Evolutionary conservation across 2,329 filamentous ascomycete genomes (phyloP).

Genomic region (Volutella citrinella): DNA sequence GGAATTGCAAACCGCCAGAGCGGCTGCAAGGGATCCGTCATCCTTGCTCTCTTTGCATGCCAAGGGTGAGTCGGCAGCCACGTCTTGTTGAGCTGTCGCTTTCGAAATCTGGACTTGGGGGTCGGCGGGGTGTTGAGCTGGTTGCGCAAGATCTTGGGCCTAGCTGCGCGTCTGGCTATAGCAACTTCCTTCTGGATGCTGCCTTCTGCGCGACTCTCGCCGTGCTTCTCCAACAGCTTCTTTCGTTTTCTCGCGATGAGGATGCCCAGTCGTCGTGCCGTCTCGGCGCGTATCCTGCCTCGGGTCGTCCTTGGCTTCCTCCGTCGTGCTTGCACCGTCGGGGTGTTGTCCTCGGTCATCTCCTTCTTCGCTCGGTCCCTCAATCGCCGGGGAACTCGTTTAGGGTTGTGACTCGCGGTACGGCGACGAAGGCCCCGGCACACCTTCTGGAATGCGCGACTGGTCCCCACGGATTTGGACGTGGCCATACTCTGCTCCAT

Average conservation of each 20-base stretch:
- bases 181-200: constrained; percentile 10
- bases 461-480: constrained; percentile 60
- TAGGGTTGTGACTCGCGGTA: constrained; percentile 93
- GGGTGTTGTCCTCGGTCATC: constrained; percentile 90
- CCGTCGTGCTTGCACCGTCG: constrained; percentile 65
- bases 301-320: constrained; percentile 59
- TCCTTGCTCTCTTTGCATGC: constrained; percentile 87
- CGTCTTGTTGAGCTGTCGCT: constrained; percentile 82
- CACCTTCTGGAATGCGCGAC: constrained; percentile 86
- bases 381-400: constrained; percentile 78
- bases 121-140: constrained; percentile 58
- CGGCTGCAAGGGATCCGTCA: constrained; percentile 75
- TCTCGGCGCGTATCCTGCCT: constrained; percentile 67
- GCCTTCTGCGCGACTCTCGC: constrained; percentile 18
- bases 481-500: constrained; percentile 78
- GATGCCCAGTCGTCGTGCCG: constrained; percentile 65
- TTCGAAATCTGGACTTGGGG: constrained; percentile 68
- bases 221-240: constrained; percentile 33
- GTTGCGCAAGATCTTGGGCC: constrained; percentile 69
- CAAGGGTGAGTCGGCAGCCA: constrained; percentile 95
- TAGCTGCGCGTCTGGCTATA: constrained; percentile 31
- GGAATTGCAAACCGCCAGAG: constrained; percentile 91
- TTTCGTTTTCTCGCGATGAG: constrained; percentile 56
- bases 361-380: constrained; percentile 65
- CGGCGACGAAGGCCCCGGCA: constrained; percentile 79